Evolutionary conservation across 768 basidiomycete genomes (phyloP).

Genomic region (Favolaschia claudopus): DNA sequence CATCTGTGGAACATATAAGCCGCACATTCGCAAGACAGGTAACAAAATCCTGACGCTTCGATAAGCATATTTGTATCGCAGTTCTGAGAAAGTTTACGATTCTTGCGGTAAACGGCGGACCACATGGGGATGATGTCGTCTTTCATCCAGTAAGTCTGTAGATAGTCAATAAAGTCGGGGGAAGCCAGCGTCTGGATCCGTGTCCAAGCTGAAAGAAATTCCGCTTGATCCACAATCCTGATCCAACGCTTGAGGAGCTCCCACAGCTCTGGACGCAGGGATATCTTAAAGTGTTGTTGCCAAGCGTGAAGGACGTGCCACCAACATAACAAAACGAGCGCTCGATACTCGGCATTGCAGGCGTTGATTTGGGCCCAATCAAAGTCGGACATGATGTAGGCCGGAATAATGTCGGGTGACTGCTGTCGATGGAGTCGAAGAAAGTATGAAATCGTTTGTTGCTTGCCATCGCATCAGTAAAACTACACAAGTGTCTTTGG

Average conservation of each 20-base stretch:
- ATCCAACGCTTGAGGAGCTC: conserved; percentile 29
- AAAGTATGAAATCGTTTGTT: conserved; percentile 28
- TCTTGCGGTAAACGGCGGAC: conserved; percentile 30
- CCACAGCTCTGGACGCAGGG: conserved; percentile 22
- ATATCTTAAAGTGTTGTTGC: conserved; percentile 32
- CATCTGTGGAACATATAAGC: not conserved
- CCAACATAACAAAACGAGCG: conserved; percentile 32
- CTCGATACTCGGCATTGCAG: not conserved
- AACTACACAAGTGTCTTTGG: too few relatives aligned
- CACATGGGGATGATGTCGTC: conserved; percentile 19
- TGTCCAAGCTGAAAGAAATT: conserved; percentile 28
- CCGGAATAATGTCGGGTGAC: not conserved
- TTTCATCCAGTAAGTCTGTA: conserved; percentile 28
- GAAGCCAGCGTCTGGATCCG: conserved; percentile 20
- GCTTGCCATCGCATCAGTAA: conserved; percentile 10
- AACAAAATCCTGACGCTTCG: conserved; percentile 22
- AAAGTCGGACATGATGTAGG: conserved; percentile 14
- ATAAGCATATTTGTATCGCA: conserved; percentile 39
- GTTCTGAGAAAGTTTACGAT: conserved; percentile 14
- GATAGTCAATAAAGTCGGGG: conserved; percentile 24
- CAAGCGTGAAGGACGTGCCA: conserved; percentile 41
- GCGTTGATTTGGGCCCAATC: conserved; percentile 12
- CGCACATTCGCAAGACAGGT: not conserved
- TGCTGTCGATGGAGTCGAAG: not conserved
- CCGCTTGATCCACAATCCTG: conserved; percentile 13